phyloP scores from a whole-genome alignment of 192 early-diverging fungal species.

The Thamnidium elegans region DNA sequence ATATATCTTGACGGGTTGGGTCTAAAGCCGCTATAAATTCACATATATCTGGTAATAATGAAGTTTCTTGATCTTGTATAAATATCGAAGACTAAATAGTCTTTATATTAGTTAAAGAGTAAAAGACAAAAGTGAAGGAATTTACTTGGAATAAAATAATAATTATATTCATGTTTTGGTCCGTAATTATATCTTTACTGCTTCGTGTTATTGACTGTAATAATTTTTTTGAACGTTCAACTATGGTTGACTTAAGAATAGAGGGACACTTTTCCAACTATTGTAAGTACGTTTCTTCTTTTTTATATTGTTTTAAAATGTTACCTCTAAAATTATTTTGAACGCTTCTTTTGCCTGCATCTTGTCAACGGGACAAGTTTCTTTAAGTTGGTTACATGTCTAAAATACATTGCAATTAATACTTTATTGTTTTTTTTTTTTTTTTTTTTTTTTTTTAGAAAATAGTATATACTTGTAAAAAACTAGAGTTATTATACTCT shows the following conservation, averaged over 20 bases:
- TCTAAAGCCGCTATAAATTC: constrained; percentile 8
- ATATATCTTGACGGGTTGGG: not conserved
- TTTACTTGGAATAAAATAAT: constrained; percentile 20
- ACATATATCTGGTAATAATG: not conserved
- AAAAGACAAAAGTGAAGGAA: not conserved
- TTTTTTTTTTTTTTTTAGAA: not conserved
- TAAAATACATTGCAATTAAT: not conserved
- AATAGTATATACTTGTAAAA: constrained; percentile 9
- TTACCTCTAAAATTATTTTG: constrained; percentile 8
- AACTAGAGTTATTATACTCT: not conserved
- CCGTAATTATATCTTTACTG: constrained; percentile 1
- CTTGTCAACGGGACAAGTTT: constrained; percentile 7
- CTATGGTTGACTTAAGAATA: not conserved
- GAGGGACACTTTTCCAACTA: not conserved
- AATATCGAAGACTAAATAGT: not conserved
- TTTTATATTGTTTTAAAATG: not conserved
- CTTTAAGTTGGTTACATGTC: not conserved
- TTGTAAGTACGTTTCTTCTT: not conserved
- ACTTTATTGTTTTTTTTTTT: not conserved
- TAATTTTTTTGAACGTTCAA: not conserved
- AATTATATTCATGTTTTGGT: not conserved
- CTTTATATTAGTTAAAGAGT: not conserved
- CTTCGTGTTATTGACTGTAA: not conserved
- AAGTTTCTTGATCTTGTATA: not conserved
- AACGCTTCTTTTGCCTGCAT: constrained; percentile 1